Evolutionary conservation across 164 flowering plant genomes (phyloP).

Genomic region (Euptelea pleiosperma): DNA sequence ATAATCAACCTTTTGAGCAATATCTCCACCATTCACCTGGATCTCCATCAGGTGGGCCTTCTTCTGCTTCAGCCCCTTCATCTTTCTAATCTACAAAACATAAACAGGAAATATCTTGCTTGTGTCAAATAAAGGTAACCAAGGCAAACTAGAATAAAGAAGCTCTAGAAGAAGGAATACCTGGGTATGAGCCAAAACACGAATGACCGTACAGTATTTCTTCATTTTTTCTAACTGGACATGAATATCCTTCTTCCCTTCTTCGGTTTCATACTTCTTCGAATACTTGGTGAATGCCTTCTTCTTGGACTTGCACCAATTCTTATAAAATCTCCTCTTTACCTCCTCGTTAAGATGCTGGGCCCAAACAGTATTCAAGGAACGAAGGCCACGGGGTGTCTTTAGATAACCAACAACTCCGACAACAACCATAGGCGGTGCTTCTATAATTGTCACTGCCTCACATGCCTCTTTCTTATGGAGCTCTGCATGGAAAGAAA

Average conservation of each 20-base stretch:
- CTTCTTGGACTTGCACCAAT: conserved; percentile 73
- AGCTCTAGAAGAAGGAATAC: conserved; percentile 14
- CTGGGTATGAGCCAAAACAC: conserved; percentile 79
- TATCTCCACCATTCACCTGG: conserved; percentile 67
- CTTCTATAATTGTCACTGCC: conserved; percentile 63
- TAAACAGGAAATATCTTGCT: not conserved
- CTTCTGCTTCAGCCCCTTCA: conserved; percentile 77
- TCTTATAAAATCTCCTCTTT: conserved; percentile 64
- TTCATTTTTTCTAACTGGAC: conserved; percentile 66
- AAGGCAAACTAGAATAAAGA: not conserved
- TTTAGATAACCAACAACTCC: conserved; percentile 66
- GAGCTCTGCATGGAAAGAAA: conserved; percentile 36
- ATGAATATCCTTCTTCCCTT: conserved; percentile 57
- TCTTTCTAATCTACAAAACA: conserved; percentile 48
- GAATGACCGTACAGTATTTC: conserved; percentile 58
- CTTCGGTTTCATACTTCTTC: conserved; percentile 58
- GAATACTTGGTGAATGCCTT: conserved; percentile 65
- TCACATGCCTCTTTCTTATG: conserved; percentile 83
- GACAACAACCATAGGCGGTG: conserved; percentile 68
- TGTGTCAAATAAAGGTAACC: not conserved
- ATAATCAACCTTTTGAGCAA: conserved; percentile 63
- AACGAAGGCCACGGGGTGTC: conserved; percentile 61
- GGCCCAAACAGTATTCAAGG: conserved; percentile 64
- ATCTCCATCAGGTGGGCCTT: conserved; percentile 81
- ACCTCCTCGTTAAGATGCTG: conserved; percentile 76